Conservation (phyloP, 352 stramenopile genomes). For the Phytophthora pluvialis region DNA sequence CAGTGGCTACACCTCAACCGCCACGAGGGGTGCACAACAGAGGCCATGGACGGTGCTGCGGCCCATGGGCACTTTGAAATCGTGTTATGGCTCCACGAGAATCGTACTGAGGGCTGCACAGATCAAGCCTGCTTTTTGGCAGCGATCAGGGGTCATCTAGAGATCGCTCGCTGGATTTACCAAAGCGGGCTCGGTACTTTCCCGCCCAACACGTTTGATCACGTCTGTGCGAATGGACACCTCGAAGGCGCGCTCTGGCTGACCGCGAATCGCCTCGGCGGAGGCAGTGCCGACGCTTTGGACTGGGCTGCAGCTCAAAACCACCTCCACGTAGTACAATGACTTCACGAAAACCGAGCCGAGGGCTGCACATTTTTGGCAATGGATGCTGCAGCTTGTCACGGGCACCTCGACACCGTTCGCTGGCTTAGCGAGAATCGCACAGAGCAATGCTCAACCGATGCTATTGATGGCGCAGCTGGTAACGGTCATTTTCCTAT, state of each 20-base stretch:
- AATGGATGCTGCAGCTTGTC: neutral
- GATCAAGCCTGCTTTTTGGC: slow-evolving; percentile 2
- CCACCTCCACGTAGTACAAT: neutral
- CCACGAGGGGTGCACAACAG: neutral
- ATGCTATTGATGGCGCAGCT: too few species aligned
- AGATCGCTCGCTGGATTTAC: neutral
- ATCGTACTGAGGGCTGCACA: slow-evolving; percentile 2
- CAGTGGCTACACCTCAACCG: neutral
- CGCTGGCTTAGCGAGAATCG: too few species aligned
- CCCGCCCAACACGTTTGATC: slow-evolving; percentile 1
- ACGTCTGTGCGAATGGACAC: slow-evolving; percentile 1
- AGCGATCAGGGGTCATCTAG: neutral
- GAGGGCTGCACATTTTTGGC: neutral
- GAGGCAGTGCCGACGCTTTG: neutral
- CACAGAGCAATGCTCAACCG: too few species aligned
- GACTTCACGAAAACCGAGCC: neutral
- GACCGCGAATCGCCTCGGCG: neutral
- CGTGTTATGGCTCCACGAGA: slow-evolving; percentile 1
- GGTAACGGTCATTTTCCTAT: too few species aligned
- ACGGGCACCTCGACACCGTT: too few species aligned
- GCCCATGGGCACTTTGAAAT: neutral
- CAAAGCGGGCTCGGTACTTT: neutral
- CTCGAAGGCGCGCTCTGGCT: neutral
- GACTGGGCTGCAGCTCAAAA: neutral
- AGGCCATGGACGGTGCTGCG: slow-evolving; percentile 1